A percentile compares a stretch with the other conserved stretches of the same genome.
Evolutionary conservation across 2,329 filamentous ascomycete species (phyloP).

Genomic region (Akanthomyces uredinophilus): DNA sequence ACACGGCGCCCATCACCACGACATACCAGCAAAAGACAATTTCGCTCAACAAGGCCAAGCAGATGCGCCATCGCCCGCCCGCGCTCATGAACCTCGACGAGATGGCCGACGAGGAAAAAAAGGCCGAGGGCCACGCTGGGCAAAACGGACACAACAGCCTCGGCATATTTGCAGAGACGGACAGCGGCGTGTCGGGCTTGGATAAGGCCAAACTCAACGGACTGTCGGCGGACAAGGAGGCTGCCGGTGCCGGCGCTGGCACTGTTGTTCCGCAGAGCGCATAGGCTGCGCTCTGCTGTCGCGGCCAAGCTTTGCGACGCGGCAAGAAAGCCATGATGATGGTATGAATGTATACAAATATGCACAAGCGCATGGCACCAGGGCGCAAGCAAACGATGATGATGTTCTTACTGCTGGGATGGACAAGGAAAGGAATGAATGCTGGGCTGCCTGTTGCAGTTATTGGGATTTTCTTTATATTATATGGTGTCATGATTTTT

Average conservation of each 20-base stretch:
- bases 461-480: background rate
- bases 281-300: conserved; percentile 23
- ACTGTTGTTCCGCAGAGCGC: conserved; percentile 25
- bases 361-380: background rate
- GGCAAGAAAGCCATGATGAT: conserved; percentile 1
- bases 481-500: background rate
- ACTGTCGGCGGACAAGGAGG: conserved; percentile 21
- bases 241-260: background rate
- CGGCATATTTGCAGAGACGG: conserved; percentile 40
- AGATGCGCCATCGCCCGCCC: conserved; percentile 84
- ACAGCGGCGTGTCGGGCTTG: conserved; percentile 39
- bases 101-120: conserved; percentile 27
- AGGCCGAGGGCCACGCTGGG: conserved; percentile 10
- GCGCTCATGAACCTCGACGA: conserved; percentile 70
- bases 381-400: background rate
- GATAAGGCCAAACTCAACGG: conserved; percentile 28
- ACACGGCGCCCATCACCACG: conserved; percentile 71
- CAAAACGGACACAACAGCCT: conserved; percentile 28
- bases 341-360: conserved; percentile 6
- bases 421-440: background rate
- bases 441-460: background rate
- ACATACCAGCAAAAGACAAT: conserved; percentile 98
- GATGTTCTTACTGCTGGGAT: background rate
- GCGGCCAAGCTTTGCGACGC: conserved; percentile 2
- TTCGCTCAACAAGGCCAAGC: conserved; percentile 78